phyloP scores from a whole-genome alignment of 352 stramenopile genomes.

The Phytophthora parvispora region DNA sequence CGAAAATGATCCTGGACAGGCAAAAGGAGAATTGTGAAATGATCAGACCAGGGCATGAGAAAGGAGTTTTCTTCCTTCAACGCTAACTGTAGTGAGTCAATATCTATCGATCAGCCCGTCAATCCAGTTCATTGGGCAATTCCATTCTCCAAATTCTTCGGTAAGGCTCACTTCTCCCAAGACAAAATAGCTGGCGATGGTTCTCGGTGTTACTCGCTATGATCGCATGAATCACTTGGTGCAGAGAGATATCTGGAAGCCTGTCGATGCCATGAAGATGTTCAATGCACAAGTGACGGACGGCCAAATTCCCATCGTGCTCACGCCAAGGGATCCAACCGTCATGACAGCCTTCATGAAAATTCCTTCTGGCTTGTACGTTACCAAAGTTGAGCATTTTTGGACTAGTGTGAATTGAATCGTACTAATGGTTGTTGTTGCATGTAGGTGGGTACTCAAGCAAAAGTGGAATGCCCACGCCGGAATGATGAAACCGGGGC shows the following conservation, averaged over 20 bases:
- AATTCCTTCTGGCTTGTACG: slow-evolving; percentile 37
- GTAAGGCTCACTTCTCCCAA: not conserved
- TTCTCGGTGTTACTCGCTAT: slow-evolving; percentile 1
- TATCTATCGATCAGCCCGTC: not conserved
- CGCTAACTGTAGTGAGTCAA: not conserved
- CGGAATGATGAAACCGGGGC: slow-evolving; percentile 72
- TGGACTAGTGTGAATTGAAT: not conserved
- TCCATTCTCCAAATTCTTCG: not conserved
- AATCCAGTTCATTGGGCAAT: no score
- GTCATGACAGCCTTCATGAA: slow-evolving; percentile 41
- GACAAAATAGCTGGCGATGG: not conserved
- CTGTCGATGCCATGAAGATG: slow-evolving; percentile 40
- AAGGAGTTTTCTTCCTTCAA: no score
- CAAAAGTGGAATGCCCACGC: slow-evolving; percentile 76
- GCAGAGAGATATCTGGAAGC: slow-evolving; percentile 41
- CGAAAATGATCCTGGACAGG: not conserved
- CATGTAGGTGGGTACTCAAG: slow-evolving; percentile 19
- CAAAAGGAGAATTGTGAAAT: not conserved
- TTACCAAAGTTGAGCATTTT: not conserved
- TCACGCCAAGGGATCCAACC: slow-evolving; percentile 32
- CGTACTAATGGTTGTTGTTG: not conserved
- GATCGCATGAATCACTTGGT: slow-evolving; percentile 40
- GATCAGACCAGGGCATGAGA: not conserved
- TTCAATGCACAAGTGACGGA: slow-evolving; percentile 42
- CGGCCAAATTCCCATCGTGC: slow-evolving; percentile 39